Evolutionary conservation across 176 grass and related monocot species (phyloP), one percentile per base, ranked within the genome.

Genomic region (Bonia amplexicaulis): DNA sequence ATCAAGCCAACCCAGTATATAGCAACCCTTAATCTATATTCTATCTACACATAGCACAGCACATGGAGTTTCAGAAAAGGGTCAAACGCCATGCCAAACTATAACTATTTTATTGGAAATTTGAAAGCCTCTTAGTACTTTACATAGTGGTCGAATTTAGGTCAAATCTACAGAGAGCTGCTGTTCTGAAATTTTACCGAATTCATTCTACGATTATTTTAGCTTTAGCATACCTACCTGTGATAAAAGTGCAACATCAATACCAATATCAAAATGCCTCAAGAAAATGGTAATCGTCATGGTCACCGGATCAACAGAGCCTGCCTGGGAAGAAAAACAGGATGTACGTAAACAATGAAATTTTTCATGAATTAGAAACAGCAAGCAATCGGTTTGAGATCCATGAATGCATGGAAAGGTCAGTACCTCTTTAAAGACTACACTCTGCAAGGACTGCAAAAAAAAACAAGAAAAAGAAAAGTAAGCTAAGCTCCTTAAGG

Each of bases 391-490:
- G 23, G 33, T 58, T 55, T 58, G 40, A 66, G 39, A 77, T 76
- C 20, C 55, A 71, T 41, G 13, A 73, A 73, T 69, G 22, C 49
- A 61, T 23, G 6, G 22, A 54, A 67, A 66, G 26, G 61, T 45
- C 27, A 12, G 44, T 97, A 99, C 96, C 93, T 95, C 91, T 86
- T 99, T 99, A 80, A 99, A 94, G 45, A 99, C 93, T 81, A 99
- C 96, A 91, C 96, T 96, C 89, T 96, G 96, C 80, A 99, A 89
- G 69, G 93, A 93, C 96, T 99, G 96, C 84, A 96, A 86, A 91
- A 29, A 84, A 87, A 87, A 84, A 92, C n/a, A 76, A 65, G 26
- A 73, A 57, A 81, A 63, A 51, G 2, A 76, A 44, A 33, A n/a
- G 31, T 83, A 82, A 89, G 52, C 87, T 7, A 75, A 15, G 19